phyloP scores from a whole-genome alignment of 2,329 filamentous ascomycete species.

The Apiospora marii region DNA sequence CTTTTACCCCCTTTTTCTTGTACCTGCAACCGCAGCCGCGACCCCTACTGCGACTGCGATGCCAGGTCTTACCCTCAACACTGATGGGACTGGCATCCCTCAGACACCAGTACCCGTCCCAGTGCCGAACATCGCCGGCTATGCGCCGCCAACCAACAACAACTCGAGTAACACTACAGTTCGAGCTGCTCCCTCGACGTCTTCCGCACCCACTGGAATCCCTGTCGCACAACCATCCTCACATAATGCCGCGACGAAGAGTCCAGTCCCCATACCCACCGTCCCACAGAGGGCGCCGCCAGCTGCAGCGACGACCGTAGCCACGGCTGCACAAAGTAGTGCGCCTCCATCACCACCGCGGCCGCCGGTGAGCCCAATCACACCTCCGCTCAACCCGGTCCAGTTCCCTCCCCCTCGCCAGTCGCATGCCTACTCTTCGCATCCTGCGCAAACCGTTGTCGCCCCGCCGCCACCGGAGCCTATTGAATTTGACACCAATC shows the following conservation, averaged over 20 bases:
- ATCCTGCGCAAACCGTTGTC: conserved; percentile 31
- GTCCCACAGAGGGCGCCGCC: conserved; percentile 24
- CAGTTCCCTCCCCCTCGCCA: conserved; percentile 40
- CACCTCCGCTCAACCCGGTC: conserved; percentile 55
- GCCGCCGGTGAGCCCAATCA: conserved; percentile 63
- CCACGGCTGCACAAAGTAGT: conserved; percentile 34
- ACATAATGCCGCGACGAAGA: neutral
- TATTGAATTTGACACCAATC: conserved; percentile 71
- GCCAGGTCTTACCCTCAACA: conserved; percentile 42
- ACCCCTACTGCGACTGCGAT: conserved; percentile 28
- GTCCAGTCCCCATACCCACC: conserved; percentile 12
- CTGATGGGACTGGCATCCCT: conserved; percentile 31
- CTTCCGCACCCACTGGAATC: neutral
- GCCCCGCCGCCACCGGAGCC: conserved; percentile 57
- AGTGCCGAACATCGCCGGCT: conserved; percentile 25
- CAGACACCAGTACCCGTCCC: conserved; percentile 27
- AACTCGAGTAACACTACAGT: neutral
- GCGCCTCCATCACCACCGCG: conserved; percentile 51
- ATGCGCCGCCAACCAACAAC: neutral
- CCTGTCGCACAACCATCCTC: neutral
- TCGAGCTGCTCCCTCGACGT: neutral
- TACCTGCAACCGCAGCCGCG: neutral
- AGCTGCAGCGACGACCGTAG: neutral
- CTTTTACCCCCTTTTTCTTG: neutral
- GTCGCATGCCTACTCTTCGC: conserved; percentile 37